Base-by-base conservation (phyloP, 176 grass and related monocot species). In the Aegilops tauschii region DNA sequence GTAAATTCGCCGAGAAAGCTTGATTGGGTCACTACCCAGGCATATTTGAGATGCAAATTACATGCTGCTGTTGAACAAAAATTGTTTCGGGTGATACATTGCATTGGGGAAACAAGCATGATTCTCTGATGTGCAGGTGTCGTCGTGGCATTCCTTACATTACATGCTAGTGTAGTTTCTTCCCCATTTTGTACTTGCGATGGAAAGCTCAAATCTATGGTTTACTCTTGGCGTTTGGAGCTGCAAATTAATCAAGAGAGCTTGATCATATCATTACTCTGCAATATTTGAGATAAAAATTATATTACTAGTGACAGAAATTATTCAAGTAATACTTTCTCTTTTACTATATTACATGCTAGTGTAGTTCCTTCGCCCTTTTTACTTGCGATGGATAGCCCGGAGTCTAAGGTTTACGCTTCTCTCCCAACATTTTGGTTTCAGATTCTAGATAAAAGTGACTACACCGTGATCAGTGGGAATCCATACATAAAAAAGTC, bases 401-500 rank as follows among this genome's bases (percentile, higher is more conserved):
- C 42, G 23, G 63, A 23, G 61, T 69, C 47, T 16, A 61, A 76
- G 45, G 31, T 80, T 74, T 83, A 58, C 70, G 58, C 72, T 52
- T 76, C 9, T 77, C 47, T 59, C 10, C 64, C 17, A 37, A 35
- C 3, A 9, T 0, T 37, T 70, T 9, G 14, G 11, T 74, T 78
- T 47, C 88, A 98, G 95, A 98, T 95, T 83, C 54, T 98, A 78
- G 95, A 98, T 20, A 95, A 86, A 89, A 87, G 78, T 3, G 93
- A 98, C 54, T 93, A 87, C 83, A 93, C 76, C 25, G 12, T 83
- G 66, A 95, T 98, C 81, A 84, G 70, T 89, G 91, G 96, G 76
- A 93, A 87, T 47, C 96, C 91, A 36, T 95, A 90, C 83, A 98
- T 98, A 54, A 98, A 95, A 86, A 95, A 98, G 84, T 92, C 95